Conservation (phyloP, 345 rosid genomes). For the Hibiscus syriacus region DNA sequence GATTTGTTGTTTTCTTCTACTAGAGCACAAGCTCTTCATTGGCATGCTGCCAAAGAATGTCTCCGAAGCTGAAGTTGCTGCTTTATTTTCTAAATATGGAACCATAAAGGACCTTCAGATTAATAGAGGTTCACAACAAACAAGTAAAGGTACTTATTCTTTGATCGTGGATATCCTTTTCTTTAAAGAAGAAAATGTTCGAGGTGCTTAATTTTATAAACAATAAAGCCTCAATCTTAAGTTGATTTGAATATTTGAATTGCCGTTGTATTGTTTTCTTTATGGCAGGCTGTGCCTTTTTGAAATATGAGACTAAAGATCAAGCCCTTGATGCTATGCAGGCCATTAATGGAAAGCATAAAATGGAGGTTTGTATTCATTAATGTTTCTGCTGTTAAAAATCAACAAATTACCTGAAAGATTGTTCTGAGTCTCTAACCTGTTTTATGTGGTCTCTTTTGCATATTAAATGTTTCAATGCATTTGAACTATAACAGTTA, state of each 20-base stretch:
- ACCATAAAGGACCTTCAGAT: constrained; percentile 79
- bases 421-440: neutral
- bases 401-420: neutral
- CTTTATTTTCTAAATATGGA: constrained; percentile 67
- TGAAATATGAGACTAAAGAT: constrained; percentile 91
- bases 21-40: constrained; percentile 95
- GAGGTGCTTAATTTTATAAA: neutral
- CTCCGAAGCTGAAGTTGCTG: constrained; percentile 67
- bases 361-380: constrained; percentile 76
- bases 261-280: constrained; percentile 1
- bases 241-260: constrained; percentile 13
- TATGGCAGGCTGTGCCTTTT: constrained; percentile 81
- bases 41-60: constrained; percentile 99
- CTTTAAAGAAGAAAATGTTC: neutral
- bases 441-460: neutral
- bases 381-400: neutral
- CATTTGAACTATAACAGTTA: neutral
- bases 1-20: neutral
- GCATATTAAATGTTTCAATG: neutral
- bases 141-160: constrained; percentile 74
- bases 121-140: constrained; percentile 90
- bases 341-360: constrained; percentile 80
- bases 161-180: neutral
- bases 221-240: constrained; percentile 3
- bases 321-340: constrained; percentile 88